Percentiles rank a stretch among this genome's conserved stretches.
phyloP scores from a whole-genome alignment of 371 early-diverging fungal genomes.

The Apophysomyces ossiformis region DNA sequence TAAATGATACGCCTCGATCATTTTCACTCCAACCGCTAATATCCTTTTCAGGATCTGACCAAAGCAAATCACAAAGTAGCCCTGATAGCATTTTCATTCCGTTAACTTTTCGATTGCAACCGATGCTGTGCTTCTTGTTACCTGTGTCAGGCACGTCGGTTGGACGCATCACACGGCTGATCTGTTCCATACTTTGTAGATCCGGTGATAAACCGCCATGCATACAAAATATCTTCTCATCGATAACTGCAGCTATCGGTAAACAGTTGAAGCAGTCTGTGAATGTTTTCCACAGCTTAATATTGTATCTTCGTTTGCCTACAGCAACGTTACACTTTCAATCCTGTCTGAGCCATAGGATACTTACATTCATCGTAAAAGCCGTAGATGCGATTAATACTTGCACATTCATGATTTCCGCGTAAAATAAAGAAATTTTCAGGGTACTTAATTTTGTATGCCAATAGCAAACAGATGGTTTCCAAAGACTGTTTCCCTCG shows the following conservation, averaged over 20 bases:
- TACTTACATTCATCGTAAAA: conserved; percentile 96
- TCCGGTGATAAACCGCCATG: conserved; percentile 98
- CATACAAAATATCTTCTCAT: conserved; percentile 96
- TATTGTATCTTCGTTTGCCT: conserved; percentile 90
- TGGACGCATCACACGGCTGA: conserved; percentile 87
- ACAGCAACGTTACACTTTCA: not conserved
- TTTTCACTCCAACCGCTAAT: conserved; percentile 95
- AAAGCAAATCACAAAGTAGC: conserved; percentile 82
- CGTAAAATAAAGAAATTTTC: conserved; percentile 96
- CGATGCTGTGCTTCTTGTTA: conserved; percentile 7
- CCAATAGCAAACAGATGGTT: conserved; percentile 73
- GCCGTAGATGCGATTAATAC: conserved; percentile 96
- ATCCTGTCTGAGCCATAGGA: not conserved
- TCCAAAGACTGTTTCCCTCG: conserved; percentile 90
- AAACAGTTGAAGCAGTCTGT: conserved; percentile 98
- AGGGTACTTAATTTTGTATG: conserved; percentile 94
- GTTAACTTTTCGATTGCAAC: not conserved
- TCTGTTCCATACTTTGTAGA: conserved; percentile 91
- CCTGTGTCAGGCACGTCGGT: conserved; percentile 95
- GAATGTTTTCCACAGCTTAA: conserved; percentile 97
- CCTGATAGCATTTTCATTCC: conserved; percentile 47
- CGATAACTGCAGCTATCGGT: conserved; percentile 96
- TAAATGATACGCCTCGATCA: conserved; percentile 96
- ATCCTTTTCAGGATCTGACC: conserved; percentile 86
- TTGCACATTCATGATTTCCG: conserved; percentile 95